Evolutionary conservation across 441 rosid species (phyloP), one percentile per base, ranked within the genome.

Genomic region (Gossypium schwendimanii): DNA sequence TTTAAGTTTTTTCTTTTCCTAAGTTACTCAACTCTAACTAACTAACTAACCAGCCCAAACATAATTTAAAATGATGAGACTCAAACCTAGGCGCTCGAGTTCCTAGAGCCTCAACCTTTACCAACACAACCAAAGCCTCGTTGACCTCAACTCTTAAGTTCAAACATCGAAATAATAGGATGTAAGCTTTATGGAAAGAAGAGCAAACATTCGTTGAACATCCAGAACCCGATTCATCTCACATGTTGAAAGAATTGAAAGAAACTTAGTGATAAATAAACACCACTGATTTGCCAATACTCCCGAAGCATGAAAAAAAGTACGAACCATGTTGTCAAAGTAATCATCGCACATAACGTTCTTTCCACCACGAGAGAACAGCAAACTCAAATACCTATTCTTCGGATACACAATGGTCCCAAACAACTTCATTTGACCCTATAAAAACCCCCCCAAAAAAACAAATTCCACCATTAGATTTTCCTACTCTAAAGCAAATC

Each of bases 391-490:
- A 50, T 89, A 91, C 72, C 80, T 84, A 69, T 87, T 92, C 84
- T 89, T 85, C 1, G 97, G 97, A 76, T 92, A 90, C 41, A 89
- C 73, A 67, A 94, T 86, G 3, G 97, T 94, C 47, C 97, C 98
- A 74, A 94, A 90, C 60, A 94, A 78, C 80, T 94, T 92, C 95
- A 94, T 86, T 17, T 81, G 90, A 73, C 97, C 98, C 98, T 93
- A 80, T 62, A 57, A 55, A 21, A 10, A 0, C 70, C 53, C 10
- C 55, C 54, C 0, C 0, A 33, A 23, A 57, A 45, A 53, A 53
- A 15, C 20, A 15, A n/a, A 2, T 24, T 60, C 50, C 33, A 64
- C 17, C 18, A 45, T n/a, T 41, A 71, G 28, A 31, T 17, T 26
- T 20, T 8, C 8, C 3, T 39, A 66, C 2, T 8, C 28, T 3